phyloP scores from a whole-genome alignment of 2,329 filamentous ascomycete genomes.

The Arthrocladium fulminans region DNA sequence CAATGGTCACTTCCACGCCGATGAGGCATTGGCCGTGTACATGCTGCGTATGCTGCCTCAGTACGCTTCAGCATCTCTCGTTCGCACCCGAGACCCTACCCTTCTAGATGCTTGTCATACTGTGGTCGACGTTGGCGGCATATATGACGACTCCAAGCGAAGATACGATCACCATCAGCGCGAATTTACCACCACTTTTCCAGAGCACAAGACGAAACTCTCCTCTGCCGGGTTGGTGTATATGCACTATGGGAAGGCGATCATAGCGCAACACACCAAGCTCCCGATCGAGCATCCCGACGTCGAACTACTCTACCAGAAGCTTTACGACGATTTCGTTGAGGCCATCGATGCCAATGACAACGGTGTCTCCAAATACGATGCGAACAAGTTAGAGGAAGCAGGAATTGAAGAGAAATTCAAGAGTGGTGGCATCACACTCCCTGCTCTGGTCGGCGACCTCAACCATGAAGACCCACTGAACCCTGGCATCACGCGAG shows the following conservation, averaged over 20 bases:
- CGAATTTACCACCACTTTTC: slow-evolving; percentile 77
- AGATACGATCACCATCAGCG: slow-evolving; percentile 98
- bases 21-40: slow-evolving; percentile 93
- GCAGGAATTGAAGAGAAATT: slow-evolving; percentile 75
- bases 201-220: slow-evolving; percentile 74
- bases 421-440: slow-evolving; percentile 69
- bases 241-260: slow-evolving; percentile 82
- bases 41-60: slow-evolving; percentile 82
- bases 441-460: slow-evolving; percentile 73
- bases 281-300: slow-evolving; percentile 54
- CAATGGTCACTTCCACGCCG: slow-evolving; percentile 97
- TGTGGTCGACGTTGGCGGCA: slow-evolving; percentile 94
- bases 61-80: slow-evolving; percentile 63
- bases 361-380: slow-evolving; percentile 82
- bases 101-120: slow-evolving; percentile 77
- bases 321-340: slow-evolving; percentile 87
- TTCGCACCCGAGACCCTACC: slow-evolving; percentile 79
- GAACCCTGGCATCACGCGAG: slow-evolving; percentile 39
- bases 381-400: slow-evolving; percentile 57
- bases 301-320: slow-evolving; percentile 68
- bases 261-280: slow-evolving; percentile 61
- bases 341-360: slow-evolving; percentile 97
- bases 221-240: slow-evolving; percentile 91
- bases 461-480: slow-evolving; percentile 58
- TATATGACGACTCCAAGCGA: slow-evolving; percentile 67